A percentile compares a stretch with the other conserved stretches of the same genome.
These are phyloP conservation scores for Aphanoascus verrucosus DNA, from an alignment of 2,329 filamentous ascomycete species.

Conservation along the genomic window DNA sequence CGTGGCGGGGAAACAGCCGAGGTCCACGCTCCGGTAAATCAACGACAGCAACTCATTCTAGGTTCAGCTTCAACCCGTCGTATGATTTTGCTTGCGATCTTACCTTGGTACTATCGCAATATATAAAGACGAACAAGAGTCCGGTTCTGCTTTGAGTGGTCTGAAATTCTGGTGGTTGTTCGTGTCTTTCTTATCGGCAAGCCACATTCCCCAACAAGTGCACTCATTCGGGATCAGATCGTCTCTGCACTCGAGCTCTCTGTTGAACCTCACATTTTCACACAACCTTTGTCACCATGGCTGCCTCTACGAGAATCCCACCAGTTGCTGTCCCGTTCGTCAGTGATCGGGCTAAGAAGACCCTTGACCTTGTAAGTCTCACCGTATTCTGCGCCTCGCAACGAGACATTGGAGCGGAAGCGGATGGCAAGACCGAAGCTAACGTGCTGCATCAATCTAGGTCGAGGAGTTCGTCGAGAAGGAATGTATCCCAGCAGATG, in stretches of 20 bases:
- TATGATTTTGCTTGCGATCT: neutral
- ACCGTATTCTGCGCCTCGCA: neutral
- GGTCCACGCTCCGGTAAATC: slow-evolving; percentile 6
- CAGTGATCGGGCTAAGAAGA: slow-evolving; percentile 73
- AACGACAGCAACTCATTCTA: neutral
- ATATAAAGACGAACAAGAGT: neutral
- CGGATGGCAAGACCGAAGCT: slow-evolving; percentile 3
- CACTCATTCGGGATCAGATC: neutral
- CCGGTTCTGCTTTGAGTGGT: neutral
- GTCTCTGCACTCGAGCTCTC: neutral
- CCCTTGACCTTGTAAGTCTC: slow-evolving; percentile 58
- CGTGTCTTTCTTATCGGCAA: neutral
- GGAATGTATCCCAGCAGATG: slow-evolving; percentile 80
- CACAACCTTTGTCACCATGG: slow-evolving; percentile 31
- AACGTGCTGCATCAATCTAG: slow-evolving; percentile 26
- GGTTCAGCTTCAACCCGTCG: slow-evolving; percentile 2
- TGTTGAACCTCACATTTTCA: neutral
- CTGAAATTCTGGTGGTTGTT: neutral
- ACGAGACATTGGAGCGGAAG: neutral
- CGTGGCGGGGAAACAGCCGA: slow-evolving; percentile 7
- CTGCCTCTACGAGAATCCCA: slow-evolving; percentile 45
- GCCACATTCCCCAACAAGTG: neutral
- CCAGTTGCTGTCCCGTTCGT: slow-evolving; percentile 53
- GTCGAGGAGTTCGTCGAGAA: slow-evolving; percentile 96
- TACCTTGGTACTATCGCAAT: neutral